Evolutionary conservation across 345 rosid genomes (phyloP), one percentile per base, ranked within the genome.

Genomic region (Hypericum androsaemum): DNA sequence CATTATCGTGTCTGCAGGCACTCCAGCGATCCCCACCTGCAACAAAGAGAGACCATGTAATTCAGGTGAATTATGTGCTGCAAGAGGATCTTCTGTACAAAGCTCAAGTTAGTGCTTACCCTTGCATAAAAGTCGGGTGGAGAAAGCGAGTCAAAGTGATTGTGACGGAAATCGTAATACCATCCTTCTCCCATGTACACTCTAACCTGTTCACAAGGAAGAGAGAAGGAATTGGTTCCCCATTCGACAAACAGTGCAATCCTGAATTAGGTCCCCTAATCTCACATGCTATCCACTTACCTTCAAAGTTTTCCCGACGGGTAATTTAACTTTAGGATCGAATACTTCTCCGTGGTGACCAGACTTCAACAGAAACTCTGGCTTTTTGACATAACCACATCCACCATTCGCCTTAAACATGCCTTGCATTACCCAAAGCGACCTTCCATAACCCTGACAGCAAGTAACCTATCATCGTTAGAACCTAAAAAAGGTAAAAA

Each of bases 171-270:
- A 37, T 89, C 97, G 0, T 50, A 37, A 62, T 66, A 73, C 95
- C 97, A 89, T 56, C 97, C 97, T 66, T 89, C 90, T 13, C 97
- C 97, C 94, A 89, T 81, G 41, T 73, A 86, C 55, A 89, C 64
- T 48, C 77, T 83, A 55, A 89, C 88, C 97, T 89, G 52, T 59
- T 39, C 61, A 63, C 12, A 14, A 53, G 32, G 7, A 44, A 45
- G 6, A n/a, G 16, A 2, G 22, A 3, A 3, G 47, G 37, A 39
- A 38, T 10, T 8, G 46, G 11, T 43, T 43, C 46, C 46, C 10
- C 11, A 11, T 14, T 0, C 5, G 5, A 22, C 32, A 22, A 1
- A 1, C 32, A 22, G 32, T 22, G 4, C 32, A 7, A 6, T 53
- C 37, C 3, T 22, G 16, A 28, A 22, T 1, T 4, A 1, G 32